Evolutionary conservation across 345 rosid species (phyloP), one percentile per base, ranked within the genome.

Genomic region (Camelina laxa): DNA sequence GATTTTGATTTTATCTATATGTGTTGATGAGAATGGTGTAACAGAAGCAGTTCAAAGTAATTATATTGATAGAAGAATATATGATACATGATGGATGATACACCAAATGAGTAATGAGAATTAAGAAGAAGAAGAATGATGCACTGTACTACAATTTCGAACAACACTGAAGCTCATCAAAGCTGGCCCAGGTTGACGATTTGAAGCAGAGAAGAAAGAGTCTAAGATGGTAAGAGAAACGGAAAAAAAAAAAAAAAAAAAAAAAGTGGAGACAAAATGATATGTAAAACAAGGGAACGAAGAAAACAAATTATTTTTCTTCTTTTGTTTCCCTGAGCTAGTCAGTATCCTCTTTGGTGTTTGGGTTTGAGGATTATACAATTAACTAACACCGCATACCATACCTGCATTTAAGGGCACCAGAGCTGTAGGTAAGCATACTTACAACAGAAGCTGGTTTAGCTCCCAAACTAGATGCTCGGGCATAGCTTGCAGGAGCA

Each of bases 391-490:
- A 90, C 21, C 61, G 66, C 74, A 75, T 74, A 42, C 90, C 91
- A 1, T 30, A 2, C 73, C 86, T 84, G 72, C 91, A 87, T 27
- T 67, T 54, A n/a, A 85, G 86, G 21, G 81, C 82, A 53, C 91
- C 91, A 0, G 89, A 78, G 47, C 64, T 74, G 21, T 86, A 80
- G 27, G 91, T 87, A 57, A 87, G 57, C 60, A 76, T 48, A 33
- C 85, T 78, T 24, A 87, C 86, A 59, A 81, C 36, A 17, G 86
- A 85, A 77, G 86, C 81, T 10, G 89, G 76, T 62, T 81, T 86
- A 62, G 89, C 89, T 30, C 80, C 84, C 49, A 86, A 82, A 70
- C 91, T 87, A 9, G 91, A 87, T 41, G 89, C 89, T 79, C 84
- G 82, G 22, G 88, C 91, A 35, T 84, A 87, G 77, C 80, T 85